Evolutionary conservation across 2,329 filamentous ascomycete genomes (phyloP), one percentile per base, ranked within the genome.

Genomic region (Bipolaris bicolor): DNA sequence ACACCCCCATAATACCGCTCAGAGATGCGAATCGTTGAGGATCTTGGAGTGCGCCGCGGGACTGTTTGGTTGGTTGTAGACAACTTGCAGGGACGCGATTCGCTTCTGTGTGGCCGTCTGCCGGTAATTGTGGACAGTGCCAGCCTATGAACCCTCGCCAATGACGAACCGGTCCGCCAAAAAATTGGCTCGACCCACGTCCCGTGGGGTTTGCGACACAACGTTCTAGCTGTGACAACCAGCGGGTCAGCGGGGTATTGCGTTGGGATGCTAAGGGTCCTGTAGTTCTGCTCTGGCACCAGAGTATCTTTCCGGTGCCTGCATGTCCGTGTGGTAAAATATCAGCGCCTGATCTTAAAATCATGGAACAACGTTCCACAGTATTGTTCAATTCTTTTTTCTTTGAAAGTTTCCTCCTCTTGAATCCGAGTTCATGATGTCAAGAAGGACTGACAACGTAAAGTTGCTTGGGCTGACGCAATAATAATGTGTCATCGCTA

Each of bases 1-100:
- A 55, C 26, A 49, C 58, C 34, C 29, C 45, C 31, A 41, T 58
- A 49, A 61, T 37, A 68, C 65, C 67, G 65, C 63, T 64, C 61
- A 54, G 60, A 52, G 49, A 45, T 44, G 37, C 44, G 33, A 39
- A 49, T 45, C 24, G 45, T 57, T 54, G 55, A 36, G 51, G 45
- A 52, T 51, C 31, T 49, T 40, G 33, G 50, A 49, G 39, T 31
- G 18, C 20, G 11, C 33, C 39, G 37, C 37, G 22, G 18, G 45
- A 51, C 55, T 57, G 55, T 45, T 54, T 57, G 55, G 55, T 29
- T 34, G 33, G n/a, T 53, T 52, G 49, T 48, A 33, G 54, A 52
- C 54, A 48, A 49, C 49, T 48, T 49, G 49, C 44, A 57, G 41
- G 31, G 31, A 45, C 36, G 33, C 51, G 37, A 48, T 57, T 29